A percentile compares a stretch with the other conserved stretches of the same genome.
These are phyloP conservation scores for Aspergillus proliferans DNA, from an alignment of 2,329 filamentous ascomycete genomes.

Conservation along the genomic window DNA sequence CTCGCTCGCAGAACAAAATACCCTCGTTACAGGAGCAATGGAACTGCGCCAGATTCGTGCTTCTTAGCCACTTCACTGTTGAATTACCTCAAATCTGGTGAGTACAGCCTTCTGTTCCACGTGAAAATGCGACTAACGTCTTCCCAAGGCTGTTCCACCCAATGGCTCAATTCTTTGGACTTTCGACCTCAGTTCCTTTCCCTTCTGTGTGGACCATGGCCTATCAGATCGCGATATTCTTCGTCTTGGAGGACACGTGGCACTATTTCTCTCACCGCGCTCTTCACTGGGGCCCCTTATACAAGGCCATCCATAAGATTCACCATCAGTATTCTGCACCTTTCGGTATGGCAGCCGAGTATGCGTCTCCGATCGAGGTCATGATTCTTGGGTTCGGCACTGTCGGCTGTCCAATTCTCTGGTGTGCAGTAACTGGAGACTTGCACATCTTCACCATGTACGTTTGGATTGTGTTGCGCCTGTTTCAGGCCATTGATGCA, in stretches of 20 bases:
- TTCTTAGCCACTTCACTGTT: conserved; percentile 93
- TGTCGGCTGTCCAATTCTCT: conserved; percentile 74
- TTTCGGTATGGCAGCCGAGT: conserved; percentile 93
- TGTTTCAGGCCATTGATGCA: conserved; percentile 96
- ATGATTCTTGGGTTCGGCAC: conserved; percentile 88
- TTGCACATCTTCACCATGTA: conserved; percentile 98
- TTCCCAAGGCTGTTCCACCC: conserved; percentile 75
- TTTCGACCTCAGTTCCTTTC: conserved; percentile 84
- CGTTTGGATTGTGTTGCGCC: conserved; percentile 82
- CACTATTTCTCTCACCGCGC: conserved; percentile 95
- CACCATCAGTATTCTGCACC: conserved; percentile 98
- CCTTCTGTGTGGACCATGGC: conserved; percentile 79
- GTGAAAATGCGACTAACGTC: background rate
- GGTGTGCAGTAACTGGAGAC: conserved; percentile 75
- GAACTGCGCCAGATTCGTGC: conserved; percentile 86
- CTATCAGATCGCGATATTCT: conserved; percentile 87
- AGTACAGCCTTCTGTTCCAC: conserved; percentile 6
- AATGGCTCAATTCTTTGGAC: conserved; percentile 84
- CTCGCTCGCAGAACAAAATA: conserved; percentile 60
- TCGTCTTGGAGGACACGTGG: conserved; percentile 93
- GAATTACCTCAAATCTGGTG: conserved; percentile 96
- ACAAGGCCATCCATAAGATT: conserved; percentile 97
- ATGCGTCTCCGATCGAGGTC: conserved; percentile 93
- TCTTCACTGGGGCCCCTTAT: conserved; percentile 90
- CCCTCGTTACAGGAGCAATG: conserved; percentile 91